phyloP scores from a whole-genome alignment of 495 filamentous ascomycete genomes.

The Daldinia concentrica region DNA sequence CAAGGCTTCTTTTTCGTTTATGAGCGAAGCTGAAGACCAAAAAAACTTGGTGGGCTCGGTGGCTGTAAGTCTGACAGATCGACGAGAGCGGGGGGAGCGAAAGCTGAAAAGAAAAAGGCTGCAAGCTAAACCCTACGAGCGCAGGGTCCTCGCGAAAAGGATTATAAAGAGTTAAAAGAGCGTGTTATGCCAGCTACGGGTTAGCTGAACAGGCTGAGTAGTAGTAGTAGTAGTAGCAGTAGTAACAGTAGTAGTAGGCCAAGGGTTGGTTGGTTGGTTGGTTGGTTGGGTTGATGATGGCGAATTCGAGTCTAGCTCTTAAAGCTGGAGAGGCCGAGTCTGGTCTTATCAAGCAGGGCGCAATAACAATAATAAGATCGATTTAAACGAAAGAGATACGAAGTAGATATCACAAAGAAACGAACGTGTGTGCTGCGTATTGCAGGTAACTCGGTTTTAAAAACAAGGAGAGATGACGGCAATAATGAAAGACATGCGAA shows the following conservation, averaged over 20 bases:
- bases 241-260: background rate
- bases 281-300: background rate
- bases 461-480: background rate
- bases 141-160: background rate
- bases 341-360: background rate
- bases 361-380: background rate
- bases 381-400: background rate
- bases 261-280: background rate
- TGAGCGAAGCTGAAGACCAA: constrained; percentile 23
- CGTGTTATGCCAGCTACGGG: constrained; percentile 1
- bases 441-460: background rate
- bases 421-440: constrained; percentile 2
- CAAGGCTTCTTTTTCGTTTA: constrained; percentile 8
- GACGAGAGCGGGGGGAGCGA: constrained; percentile 17
- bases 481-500: background rate
- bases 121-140: background rate
- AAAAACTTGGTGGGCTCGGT: constrained; percentile 18
- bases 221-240: too few species aligned
- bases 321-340: background rate
- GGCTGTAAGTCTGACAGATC: constrained; percentile 31
- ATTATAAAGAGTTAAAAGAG: background rate
- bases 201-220: constrained; percentile 5
- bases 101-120: constrained; percentile 24
- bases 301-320: constrained; percentile 1
- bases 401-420: constrained; percentile 7